phyloP scores from a whole-genome alignment of 768 basidiomycete genomes.

The Podaxis sp. region DNA sequence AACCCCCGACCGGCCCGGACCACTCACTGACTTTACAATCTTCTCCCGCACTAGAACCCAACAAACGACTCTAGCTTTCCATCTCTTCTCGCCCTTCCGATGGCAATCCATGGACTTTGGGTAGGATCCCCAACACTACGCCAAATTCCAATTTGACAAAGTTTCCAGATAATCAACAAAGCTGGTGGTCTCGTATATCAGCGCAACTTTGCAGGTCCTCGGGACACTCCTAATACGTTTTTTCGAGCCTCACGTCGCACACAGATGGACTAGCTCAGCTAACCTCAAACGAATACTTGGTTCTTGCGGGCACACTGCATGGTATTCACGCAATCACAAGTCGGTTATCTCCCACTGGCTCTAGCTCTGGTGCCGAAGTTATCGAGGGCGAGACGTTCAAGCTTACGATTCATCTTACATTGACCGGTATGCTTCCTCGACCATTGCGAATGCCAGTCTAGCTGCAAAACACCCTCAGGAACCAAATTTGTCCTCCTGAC shows the following conservation, averaged over 20 bases:
- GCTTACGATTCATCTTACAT: conserved; percentile 85
- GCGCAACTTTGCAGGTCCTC: conserved; percentile 82
- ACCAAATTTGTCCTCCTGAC: conserved; percentile 95
- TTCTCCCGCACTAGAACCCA: not conserved
- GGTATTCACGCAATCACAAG: conserved; percentile 99
- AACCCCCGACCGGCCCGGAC: not conserved
- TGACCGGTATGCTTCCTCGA: conserved; percentile 63
- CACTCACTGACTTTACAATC: not conserved
- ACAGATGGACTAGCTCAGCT: conserved; percentile 89
- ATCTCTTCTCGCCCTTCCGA: conserved; percentile 25
- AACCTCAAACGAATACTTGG: conserved; percentile 92
- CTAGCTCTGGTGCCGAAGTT: conserved; percentile 88
- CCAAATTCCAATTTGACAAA: conserved; percentile 5
- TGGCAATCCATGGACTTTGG: conserved; percentile 85
- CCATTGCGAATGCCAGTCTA: not conserved
- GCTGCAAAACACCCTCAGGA: conserved; percentile 44
- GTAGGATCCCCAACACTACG: conserved; percentile 38
- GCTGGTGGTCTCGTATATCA: conserved; percentile 97
- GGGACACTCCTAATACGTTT: conserved; percentile 11
- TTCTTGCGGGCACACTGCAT: conserved; percentile 94
- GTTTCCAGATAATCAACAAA: conserved; percentile 88
- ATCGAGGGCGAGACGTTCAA: conserved; percentile 97
- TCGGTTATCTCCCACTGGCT: conserved; percentile 78
- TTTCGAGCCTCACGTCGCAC: conserved; percentile 18
- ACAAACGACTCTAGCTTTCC: not conserved